Conservation (phyloP, 768 basidiomycete species). For the Pisolithus sp. region DNA sequence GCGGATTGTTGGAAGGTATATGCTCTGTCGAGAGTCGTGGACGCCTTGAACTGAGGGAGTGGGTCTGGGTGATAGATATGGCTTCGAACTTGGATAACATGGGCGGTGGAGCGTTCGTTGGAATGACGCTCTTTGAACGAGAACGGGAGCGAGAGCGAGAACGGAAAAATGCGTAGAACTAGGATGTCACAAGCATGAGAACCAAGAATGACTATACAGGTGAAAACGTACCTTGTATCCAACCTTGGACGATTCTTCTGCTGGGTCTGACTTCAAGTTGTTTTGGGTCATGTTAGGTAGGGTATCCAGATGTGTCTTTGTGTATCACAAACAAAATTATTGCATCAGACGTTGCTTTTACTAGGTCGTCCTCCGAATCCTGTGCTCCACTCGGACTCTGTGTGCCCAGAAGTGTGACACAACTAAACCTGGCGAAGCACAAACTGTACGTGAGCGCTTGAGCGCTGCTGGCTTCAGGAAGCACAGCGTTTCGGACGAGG, state of each 20-base stretch:
- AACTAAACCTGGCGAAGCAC: background rate
- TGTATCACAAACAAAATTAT: conserved; percentile 1
- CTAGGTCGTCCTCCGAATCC: background rate
- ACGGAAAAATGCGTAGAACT: conserved; percentile 60
- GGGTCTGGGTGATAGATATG: conserved; percentile 2
- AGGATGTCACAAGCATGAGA: background rate
- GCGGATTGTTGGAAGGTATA: conserved; percentile 4
- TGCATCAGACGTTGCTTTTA: conserved; percentile 1
- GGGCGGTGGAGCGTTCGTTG: conserved; percentile 3
- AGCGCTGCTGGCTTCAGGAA: background rate
- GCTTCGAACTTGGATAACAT: conserved; percentile 14
- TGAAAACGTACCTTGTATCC: conserved; percentile 41
- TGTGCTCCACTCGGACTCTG: conserved; percentile 1
- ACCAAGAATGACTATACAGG: background rate
- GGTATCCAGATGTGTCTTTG: conserved; percentile 4
- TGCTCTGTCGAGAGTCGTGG: conserved; percentile 5
- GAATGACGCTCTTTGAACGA: conserved; percentile 2
- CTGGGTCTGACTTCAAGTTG: conserved; percentile 2
- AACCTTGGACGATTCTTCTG: conserved; percentile 19
- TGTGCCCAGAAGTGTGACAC: background rate
- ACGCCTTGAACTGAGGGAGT: conserved; percentile 11
- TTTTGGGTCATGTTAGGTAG: conserved; percentile 7
- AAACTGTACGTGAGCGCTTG: background rate
- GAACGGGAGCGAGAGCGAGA: conserved; percentile 52
- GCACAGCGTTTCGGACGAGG: conserved; percentile 20